These are phyloP conservation scores for Alternaria tenuissima DNA, from an alignment of 2,329 filamentous ascomycete species.

Conservation along the genomic window DNA sequence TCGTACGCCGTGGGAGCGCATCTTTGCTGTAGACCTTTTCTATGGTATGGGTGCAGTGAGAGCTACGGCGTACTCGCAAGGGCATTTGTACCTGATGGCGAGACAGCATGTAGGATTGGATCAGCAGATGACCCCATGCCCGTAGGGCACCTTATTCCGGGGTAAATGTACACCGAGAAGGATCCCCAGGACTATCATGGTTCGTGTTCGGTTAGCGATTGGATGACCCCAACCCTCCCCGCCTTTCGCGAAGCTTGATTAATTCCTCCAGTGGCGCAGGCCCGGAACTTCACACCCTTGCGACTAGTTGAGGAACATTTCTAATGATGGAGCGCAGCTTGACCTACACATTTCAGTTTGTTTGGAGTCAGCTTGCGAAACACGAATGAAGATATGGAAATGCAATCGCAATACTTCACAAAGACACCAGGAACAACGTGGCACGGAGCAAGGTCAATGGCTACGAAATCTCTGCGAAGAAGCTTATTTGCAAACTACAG, in stretches of 20 bases:
- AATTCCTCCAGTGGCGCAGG: neutral
- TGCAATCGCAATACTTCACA: too few species aligned
- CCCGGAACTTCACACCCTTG: neutral
- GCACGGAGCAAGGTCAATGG: too few species aligned
- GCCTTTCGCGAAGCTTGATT: slow-evolving; percentile 3
- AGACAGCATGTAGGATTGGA: neutral
- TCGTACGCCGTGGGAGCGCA: neutral
- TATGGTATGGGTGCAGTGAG: neutral
- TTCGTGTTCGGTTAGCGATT: slow-evolving; percentile 7
- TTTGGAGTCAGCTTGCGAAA: too few species aligned
- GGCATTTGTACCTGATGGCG: neutral
- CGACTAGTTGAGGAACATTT: too few species aligned
- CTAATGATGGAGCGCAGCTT: too few species aligned
- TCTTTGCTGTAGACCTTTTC: neutral
- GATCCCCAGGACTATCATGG: slow-evolving; percentile 7
- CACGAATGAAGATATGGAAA: too few species aligned
- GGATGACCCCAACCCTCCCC: neutral
- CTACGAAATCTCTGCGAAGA: too few species aligned
- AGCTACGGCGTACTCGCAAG: neutral
- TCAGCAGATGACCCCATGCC: neutral
- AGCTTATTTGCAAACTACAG: too few species aligned
- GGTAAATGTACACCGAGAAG: slow-evolving; percentile 26
- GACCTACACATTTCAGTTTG: too few species aligned
- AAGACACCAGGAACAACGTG: too few species aligned
- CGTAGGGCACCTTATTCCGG: slow-evolving; percentile 12